Evolutionary conservation across 345 rosid genomes (phyloP).

Genomic region (Crucihimalaya himalaica): DNA sequence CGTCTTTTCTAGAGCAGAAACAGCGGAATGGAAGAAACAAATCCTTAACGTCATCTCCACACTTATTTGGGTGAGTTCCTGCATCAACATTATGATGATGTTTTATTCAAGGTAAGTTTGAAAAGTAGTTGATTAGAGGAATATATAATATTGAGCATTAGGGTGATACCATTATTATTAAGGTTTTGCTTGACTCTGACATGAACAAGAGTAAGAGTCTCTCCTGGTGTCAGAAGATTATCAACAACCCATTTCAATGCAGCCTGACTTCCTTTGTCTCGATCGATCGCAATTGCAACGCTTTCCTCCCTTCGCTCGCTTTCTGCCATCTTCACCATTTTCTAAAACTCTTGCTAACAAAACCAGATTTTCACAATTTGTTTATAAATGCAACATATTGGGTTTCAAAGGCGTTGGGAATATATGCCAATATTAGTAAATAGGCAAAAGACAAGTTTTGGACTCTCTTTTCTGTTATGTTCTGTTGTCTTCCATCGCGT

Average conservation of each 20-base stretch:
- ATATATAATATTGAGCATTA: neutral
- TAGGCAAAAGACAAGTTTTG: conserved; percentile 1
- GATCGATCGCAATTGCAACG: conserved; percentile 71
- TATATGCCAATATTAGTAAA: conserved; percentile 25
- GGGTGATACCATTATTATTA: conserved; percentile 5
- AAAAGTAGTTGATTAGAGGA: neutral
- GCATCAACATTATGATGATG: conserved; percentile 10
- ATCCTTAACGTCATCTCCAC: conserved; percentile 43
- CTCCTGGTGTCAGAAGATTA: conserved; percentile 58
- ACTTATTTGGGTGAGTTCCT: conserved; percentile 14
- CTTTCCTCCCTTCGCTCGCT: conserved; percentile 34
- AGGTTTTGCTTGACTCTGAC: conserved; percentile 48
- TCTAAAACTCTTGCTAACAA: neutral
- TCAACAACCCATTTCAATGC: conserved; percentile 85
- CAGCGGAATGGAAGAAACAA: conserved; percentile 86
- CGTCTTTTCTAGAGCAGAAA: conserved; percentile 77
- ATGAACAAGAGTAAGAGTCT: conserved; percentile 68
- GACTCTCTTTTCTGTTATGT: conserved; percentile 21
- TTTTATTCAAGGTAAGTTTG: neutral
- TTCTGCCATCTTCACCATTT: conserved; percentile 18
- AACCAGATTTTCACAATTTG: neutral
- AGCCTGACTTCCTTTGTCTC: conserved; percentile 72
- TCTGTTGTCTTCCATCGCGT: conserved; percentile 16
- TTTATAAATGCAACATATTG: conserved; percentile 17
- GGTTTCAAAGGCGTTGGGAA: conserved; percentile 12